Base-by-base conservation (phyloP, 2,329 filamentous ascomycete genomes). In the Bipolaris zeicola region DNA sequence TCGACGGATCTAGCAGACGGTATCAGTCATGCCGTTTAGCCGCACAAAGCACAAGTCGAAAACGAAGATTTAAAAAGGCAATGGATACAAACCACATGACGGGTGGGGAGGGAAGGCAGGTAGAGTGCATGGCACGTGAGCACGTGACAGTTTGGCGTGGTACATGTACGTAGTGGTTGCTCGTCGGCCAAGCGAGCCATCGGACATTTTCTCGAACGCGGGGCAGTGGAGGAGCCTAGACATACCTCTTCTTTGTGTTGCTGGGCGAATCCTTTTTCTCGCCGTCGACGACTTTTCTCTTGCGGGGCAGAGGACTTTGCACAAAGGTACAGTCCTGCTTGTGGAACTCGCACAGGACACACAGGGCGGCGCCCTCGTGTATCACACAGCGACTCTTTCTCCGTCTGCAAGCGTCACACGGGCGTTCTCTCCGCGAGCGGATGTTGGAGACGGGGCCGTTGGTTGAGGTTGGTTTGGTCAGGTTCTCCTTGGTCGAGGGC, bases 301-400 rank as follows among this genome's bases (percentile, higher is more conserved):
- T 95, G 67, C 91, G 85, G 55, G 89, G 87, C 70, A 88, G 87
- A 22, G 90, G 90, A 74, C 89, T 91, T 64, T 89, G 87, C 48
- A 88, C 82, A 73, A 93, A 87, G 41, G 91, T 93, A 77, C 91
- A 95, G 65, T 91, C 88, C 71, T 90, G 85, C 68, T 88, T 89
- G 76, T 89, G 88, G 73, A 88, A 87, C 72, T 91, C 88, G 77
- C 91, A 96, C 61, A 91, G 82, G 61, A 91, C 84, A 76, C 91
- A 95, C 64, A 83, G 81, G 37, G 82, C 82, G 66, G 90, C 86
- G 63, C 89, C 89, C 73, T 94, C 90, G 71, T 92, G 88, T 72
- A 90, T 85, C 61, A 92, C 87, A 78, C 91, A 95, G 77, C 88
- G 88, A 69, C 86, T 86, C 74, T 90, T 89, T 64, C 89, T 85